A percentile compares a stretch with the other conserved stretches of the same genome.
Conservation (phyloP, 768 basidiomycete genomes). For the Leucosporidium scottii region DNA sequence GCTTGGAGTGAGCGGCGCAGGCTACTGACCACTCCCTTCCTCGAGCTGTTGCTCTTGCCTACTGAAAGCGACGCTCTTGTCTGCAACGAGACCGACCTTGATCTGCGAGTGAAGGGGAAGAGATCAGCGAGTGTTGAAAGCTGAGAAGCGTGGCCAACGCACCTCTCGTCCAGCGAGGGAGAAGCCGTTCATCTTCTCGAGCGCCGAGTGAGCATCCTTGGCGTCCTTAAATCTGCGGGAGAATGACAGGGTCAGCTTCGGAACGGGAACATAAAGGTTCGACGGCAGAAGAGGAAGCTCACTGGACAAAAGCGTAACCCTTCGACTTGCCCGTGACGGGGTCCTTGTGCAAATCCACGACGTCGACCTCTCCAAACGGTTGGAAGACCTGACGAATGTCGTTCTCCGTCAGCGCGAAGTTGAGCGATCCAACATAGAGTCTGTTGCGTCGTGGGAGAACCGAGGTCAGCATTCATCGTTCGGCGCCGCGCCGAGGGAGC, state of each 20-base stretch:
- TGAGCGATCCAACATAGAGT: constrained; percentile 91
- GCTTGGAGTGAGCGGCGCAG: neutral
- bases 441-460: constrained; percentile 49
- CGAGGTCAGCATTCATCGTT: neutral
- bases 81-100: constrained; percentile 33
- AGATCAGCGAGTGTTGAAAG: neutral
- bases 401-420: constrained; percentile 92
- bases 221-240: constrained; percentile 68
- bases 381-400: constrained; percentile 99
- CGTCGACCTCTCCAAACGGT: constrained; percentile 95
- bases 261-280: too few species aligned
- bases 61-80: constrained; percentile 26
- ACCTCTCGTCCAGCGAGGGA: constrained; percentile 76
- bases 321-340: constrained; percentile 91
- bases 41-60: constrained; percentile 55
- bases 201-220: constrained; percentile 92
- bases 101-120: constrained; percentile 4
- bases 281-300: constrained; percentile 37
- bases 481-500: neutral
- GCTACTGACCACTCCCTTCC: constrained; percentile 71
- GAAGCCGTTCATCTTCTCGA: constrained; percentile 99
- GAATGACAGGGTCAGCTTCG: neutral
- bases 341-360: constrained; percentile 95
- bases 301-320: constrained; percentile 98
- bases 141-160: neutral